Base-by-base conservation (phyloP, 1,284 basidiomycete genomes). In the Chalciporus sp. region DNA sequence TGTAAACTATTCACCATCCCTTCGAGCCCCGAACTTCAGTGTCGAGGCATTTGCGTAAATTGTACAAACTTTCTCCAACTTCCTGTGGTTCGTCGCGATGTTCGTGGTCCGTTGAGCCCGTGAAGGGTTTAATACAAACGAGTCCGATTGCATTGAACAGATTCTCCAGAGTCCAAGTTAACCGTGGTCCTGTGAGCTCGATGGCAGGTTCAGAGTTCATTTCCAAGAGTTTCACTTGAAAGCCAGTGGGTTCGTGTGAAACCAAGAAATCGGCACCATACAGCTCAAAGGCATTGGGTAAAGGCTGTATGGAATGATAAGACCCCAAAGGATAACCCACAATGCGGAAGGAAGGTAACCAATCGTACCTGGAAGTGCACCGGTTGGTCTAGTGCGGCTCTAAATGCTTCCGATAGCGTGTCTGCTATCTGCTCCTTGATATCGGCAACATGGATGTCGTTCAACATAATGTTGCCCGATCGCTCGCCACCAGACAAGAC, bases 141-240 rank as follows among this genome's bases (percentile, higher is more conserved):
- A 79, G 74, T 1, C 83, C 84, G 14, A 92, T 90, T 0, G 83
- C 80, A 43, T 77, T 75, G 73, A 97, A 97, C 50, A 98, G 77
- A 56, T 90, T 87, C 59, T 90, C 83, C 42, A 95, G 74, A 42
- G 95, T 84, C 81, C 87, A 88, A 5, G 83, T 81, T 42, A 98
- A 75, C 39, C 91, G 80, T n/a, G 85, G 79, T 1, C 96, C 97
- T 0, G 93, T 95, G 58, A 98, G 83, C 63, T 95, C 92, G 60
- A 98, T 98, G 51, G 98, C 96, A 2, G 96, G 96, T 62, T 97
- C 95, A 19, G 95, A 88, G 69, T 98, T 98, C 66, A 97, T 80
- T 70, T 98, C 96, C 27, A 98, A 79, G 4, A 98, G 74, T 55
- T 89, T 88, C 3, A 94, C 86, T 58, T 83, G 80, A 53, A 91